A percentile compares a stretch with the other conserved stretches of the same genome.
Evolutionary conservation across 2,329 filamentous ascomycete genomes (phyloP).

Genomic region (Ceratocystis colombiana): DNA sequence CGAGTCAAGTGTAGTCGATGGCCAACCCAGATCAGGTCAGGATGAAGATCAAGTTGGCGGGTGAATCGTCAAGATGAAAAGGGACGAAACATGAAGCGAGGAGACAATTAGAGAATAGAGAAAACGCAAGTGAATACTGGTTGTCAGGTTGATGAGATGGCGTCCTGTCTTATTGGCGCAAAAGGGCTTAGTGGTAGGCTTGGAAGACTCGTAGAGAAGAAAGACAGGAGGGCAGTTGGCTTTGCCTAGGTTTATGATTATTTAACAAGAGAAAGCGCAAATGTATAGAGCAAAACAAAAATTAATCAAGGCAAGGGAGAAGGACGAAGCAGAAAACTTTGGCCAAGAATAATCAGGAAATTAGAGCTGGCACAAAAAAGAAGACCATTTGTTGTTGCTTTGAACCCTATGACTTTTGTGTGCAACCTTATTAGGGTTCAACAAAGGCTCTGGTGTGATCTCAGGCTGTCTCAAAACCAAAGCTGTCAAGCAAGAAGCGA

Average conservation of each 20-base stretch:
- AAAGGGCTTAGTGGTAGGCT: neutral
- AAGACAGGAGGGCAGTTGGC: neutral
- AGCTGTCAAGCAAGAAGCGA: neutral
- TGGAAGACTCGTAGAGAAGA: neutral
- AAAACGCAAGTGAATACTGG: no score
- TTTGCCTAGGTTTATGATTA: neutral
- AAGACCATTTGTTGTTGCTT: no score
- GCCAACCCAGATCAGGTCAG: neutral
- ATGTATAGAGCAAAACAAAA: neutral
- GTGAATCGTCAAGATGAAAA: constrained; percentile 10
- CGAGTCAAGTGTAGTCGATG: neutral
- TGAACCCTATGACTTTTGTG: no score
- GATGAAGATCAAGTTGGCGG: constrained; percentile 4
- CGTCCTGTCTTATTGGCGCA: neutral
- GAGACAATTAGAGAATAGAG: no score
- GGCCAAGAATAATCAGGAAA: no score
- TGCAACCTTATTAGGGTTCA: no score
- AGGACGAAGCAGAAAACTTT: no score
- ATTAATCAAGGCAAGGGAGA: neutral
- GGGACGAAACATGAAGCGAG: neutral
- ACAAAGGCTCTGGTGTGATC: no score
- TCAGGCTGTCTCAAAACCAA: no score
- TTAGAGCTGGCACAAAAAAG: no score
- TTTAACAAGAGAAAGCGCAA: neutral
- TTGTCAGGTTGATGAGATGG: neutral